Evolutionary conservation across 495 filamentous ascomycete species (phyloP), one percentile per base, ranked within the genome.

Genomic region (Lepraria neglecta): DNA sequence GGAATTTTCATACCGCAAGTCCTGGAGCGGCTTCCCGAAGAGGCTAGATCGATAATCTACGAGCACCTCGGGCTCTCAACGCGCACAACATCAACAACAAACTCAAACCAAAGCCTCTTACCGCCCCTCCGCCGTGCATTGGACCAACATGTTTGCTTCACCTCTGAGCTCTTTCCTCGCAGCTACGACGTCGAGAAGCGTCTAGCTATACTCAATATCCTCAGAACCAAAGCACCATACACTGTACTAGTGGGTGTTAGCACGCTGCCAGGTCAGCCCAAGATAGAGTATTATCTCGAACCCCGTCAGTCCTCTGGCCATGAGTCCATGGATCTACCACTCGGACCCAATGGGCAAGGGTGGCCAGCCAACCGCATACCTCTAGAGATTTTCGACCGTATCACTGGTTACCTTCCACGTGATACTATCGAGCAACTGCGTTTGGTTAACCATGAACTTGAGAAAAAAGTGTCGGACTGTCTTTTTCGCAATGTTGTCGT

Each of bases 401-500:
- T 84, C 24, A 71, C 73, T 7, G 42, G 51, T 1, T 67, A 76
- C 62, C 70, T 85, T 3, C 68, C 79, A 7, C 80, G 78, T 14
- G 72, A 77, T 14, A 74, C 76, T 51, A 63, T 81, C 19, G 70
- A 78, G 63, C 67, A 63, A 6, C 73, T 85, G 75, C 79, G 83
- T 5, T 67, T 84, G 27, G 81, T 83, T 2, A 77, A 73, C 65
- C 66, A 65, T 19, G 81, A 84, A 58, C 82, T 83, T 59, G 79
- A 82, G 56, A 55, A 58, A 6, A 77, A 77, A 54, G 71, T 82
- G 0, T 78, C 80, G 1, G 64, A 70, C 21, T 60, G 66, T 5
- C 68, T 80, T 11, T 82, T 84, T 64, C 64, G 69, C 43, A 75
- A 76, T 6, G 72, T 80, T 9, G 81, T 85, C 11, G 78, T 85